These are phyloP conservation scores for Zygosaccharomyces pseudobailii DNA, from an alignment of 1,139 yeast species.

Conservation along the genomic window DNA sequence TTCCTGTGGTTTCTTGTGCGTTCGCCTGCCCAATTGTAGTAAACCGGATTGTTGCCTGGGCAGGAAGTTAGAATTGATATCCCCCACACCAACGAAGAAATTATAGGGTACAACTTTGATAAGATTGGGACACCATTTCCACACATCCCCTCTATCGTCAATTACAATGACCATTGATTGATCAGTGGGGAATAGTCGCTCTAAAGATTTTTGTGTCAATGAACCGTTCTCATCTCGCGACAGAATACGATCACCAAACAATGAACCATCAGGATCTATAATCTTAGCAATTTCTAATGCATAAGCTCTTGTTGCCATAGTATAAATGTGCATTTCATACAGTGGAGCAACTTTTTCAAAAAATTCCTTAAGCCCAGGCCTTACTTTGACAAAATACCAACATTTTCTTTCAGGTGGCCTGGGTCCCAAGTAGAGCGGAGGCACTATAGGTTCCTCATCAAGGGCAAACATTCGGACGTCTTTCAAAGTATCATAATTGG, in stretches of 20 bases:
- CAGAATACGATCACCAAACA: constrained; percentile 86
- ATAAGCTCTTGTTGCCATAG: constrained; percentile 98
- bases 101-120: constrained; percentile 93
- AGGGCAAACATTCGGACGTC: constrained; percentile 75
- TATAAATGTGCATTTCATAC: constrained; percentile 90
- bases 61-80: constrained; percentile 86
- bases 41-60: constrained; percentile 71
- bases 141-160: constrained; percentile 97
- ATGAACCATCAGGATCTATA: constrained; percentile 82
- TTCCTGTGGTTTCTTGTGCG: constrained; percentile 43
- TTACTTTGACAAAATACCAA: constrained; percentile 86
- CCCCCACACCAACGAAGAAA: constrained; percentile 96
- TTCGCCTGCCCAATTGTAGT: constrained; percentile 63
- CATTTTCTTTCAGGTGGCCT: constrained; percentile 51
- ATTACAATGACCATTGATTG: constrained; percentile 95
- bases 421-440: constrained; percentile 54
- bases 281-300: constrained; percentile 87
- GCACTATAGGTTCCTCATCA: constrained; percentile 66
- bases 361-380: constrained; percentile 82
- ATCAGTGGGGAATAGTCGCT: constrained; percentile 89
- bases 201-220: constrained; percentile 79
- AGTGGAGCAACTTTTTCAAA: constrained; percentile 55
- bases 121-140: constrained; percentile 95
- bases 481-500: constrained; percentile 77
- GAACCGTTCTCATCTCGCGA: constrained; percentile 96